Conservation (phyloP, 2,329 filamentous ascomycete genomes). For the Cercospora citrullina region DNA sequence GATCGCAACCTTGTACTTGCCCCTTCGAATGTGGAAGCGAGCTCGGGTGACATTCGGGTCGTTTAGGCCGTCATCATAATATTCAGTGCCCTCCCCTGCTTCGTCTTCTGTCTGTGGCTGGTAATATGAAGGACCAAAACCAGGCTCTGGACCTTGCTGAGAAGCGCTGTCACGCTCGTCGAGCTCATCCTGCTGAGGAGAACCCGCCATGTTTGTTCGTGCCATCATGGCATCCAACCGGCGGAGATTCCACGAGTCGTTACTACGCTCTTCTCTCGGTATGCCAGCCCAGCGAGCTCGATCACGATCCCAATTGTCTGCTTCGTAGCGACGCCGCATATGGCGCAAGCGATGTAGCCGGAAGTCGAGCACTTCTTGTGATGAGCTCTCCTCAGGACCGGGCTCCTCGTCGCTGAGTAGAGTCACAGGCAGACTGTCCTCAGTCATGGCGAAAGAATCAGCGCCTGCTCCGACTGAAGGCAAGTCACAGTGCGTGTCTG, state of each 20-base stretch:
- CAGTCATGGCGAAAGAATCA: background rate
- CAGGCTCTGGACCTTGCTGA: slow-evolving; percentile 20
- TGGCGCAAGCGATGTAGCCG: slow-evolving; percentile 33
- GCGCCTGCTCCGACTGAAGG: slow-evolving; percentile 23
- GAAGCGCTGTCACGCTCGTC: slow-evolving; percentile 21
- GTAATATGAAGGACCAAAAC: slow-evolving; percentile 18
- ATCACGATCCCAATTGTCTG: slow-evolving; percentile 32
- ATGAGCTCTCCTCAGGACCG: slow-evolving; percentile 36
- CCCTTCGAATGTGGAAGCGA: slow-evolving; percentile 77
- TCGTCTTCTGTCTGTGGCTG: slow-evolving; percentile 14
- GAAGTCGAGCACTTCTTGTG: slow-evolving; percentile 39
- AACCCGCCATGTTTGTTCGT: slow-evolving; percentile 29
- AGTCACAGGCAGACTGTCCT: slow-evolving; percentile 28
- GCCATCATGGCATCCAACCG: slow-evolving; percentile 34
- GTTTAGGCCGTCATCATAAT: slow-evolving; percentile 28
- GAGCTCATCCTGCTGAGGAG: slow-evolving; percentile 26
- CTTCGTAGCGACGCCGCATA: slow-evolving; percentile 33
- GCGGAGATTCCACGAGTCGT: slow-evolving; percentile 26
- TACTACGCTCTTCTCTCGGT: slow-evolving; percentile 25
- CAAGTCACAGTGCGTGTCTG: slow-evolving; percentile 34
- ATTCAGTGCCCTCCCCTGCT: slow-evolving; percentile 15
- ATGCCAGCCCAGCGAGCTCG: slow-evolving; percentile 19
- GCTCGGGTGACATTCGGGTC: slow-evolving; percentile 56
- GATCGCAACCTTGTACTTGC: slow-evolving; percentile 82
- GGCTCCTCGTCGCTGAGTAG: slow-evolving; percentile 36